A percentile compares a stretch with the other conserved stretches of the same genome.
These are phyloP conservation scores for Lachnellula subtilissima DNA, from an alignment of 2,329 filamentous ascomycete species.

Conservation along the genomic window DNA sequence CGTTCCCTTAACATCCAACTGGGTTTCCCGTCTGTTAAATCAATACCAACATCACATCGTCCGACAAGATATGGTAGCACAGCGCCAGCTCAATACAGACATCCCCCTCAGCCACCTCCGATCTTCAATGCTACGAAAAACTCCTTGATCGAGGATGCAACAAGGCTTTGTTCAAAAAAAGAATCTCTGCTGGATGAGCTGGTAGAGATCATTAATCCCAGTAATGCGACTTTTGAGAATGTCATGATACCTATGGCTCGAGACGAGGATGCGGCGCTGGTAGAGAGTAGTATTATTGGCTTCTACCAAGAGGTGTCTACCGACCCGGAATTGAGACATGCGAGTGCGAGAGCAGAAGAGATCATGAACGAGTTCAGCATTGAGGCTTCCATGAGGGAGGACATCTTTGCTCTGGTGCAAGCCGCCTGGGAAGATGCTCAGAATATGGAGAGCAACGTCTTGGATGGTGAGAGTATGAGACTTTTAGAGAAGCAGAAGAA, in stretches of 20 bases:
- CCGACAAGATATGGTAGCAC: conserved; percentile 45
- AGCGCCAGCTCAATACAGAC: conserved; percentile 63
- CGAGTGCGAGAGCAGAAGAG: conserved; percentile 71
- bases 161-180: conserved; percentile 62
- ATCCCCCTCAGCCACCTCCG: conserved; percentile 72
- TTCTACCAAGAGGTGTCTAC: conserved; percentile 78
- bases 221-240: conserved; percentile 48
- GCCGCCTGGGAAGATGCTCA: conserved; percentile 45
- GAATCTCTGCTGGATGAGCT: conserved; percentile 58
- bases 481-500: conserved; percentile 74
- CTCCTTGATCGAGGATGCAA: conserved; percentile 61
- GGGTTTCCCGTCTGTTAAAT: not conserved
- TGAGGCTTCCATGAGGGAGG: conserved; percentile 76
- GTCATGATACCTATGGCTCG: conserved; percentile 62
- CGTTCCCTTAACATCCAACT: not conserved
- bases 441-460: conserved; percentile 41
- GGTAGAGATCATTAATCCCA: conserved; percentile 48
- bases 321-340: conserved; percentile 64
- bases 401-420: conserved; percentile 66
- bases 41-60: conserved; percentile 33
- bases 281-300: conserved; percentile 61
- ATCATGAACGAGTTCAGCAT: conserved; percentile 73
- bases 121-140: conserved; percentile 71
- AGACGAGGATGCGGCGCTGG: conserved; percentile 61
- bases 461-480: conserved; percentile 66